phyloP scores from a whole-genome alignment of 2,329 filamentous ascomycete genomes.

The Cadophora sp. region DNA sequence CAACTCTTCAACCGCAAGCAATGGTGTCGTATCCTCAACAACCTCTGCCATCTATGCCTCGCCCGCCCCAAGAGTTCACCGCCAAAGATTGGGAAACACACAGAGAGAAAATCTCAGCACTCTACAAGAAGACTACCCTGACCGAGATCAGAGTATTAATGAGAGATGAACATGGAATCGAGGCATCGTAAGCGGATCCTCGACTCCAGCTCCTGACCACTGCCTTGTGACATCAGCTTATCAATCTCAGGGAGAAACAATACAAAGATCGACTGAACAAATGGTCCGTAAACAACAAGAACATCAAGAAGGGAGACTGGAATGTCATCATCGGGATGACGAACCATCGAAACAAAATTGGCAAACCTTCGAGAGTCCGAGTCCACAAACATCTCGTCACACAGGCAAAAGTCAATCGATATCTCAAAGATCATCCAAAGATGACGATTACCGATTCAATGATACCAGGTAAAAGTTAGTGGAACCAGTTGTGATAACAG shows the following conservation, averaged over 20 bases:
- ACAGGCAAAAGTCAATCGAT: background rate
- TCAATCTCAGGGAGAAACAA: background rate
- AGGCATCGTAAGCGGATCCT: conserved; percentile 3
- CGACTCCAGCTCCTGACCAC: too few relatives aligned
- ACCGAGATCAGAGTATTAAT: background rate
- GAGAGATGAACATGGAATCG: background rate
- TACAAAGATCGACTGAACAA: conserved; percentile 1
- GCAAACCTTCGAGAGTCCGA: background rate
- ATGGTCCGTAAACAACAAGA: background rate
- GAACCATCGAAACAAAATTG: background rate
- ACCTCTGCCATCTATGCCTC: background rate
- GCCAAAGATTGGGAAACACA: conserved; percentile 6
- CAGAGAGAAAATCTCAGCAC: background rate
- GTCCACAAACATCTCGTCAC: background rate
- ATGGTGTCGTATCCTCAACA: background rate
- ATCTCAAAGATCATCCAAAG: background rate
- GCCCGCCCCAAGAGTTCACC: background rate
- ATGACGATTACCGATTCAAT: background rate
- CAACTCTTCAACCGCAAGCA: background rate
- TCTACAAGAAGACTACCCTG: background rate
- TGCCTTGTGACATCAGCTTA: background rate
- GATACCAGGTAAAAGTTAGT: too few relatives aligned
- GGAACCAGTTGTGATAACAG: background rate
- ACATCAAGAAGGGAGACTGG: background rate
- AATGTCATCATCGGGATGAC: background rate